Conservation (phyloP, 345 rosid species). For the Gossypium mustelinum region DNA sequence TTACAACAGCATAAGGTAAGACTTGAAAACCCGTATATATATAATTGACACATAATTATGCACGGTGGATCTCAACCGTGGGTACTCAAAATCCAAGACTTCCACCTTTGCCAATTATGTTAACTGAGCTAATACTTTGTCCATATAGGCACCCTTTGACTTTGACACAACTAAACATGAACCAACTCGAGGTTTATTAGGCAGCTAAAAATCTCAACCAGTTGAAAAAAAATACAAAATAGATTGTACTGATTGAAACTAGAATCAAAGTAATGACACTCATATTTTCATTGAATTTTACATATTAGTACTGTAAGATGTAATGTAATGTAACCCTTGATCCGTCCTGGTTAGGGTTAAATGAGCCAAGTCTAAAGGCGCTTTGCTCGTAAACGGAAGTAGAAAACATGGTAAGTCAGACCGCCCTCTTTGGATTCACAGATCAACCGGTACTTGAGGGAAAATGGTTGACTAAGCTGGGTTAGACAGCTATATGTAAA, state of each 20-base stretch:
- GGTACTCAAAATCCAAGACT: too few species aligned
- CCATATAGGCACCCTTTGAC: neutral
- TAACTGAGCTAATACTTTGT: too few species aligned
- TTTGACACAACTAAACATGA: neutral
- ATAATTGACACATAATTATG: too few species aligned
- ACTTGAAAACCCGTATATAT: too few species aligned
- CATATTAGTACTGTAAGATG: neutral
- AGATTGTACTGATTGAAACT: neutral
- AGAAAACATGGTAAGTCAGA: neutral
- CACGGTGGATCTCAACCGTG: too few species aligned
- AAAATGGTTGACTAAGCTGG: conserved; percentile 10
- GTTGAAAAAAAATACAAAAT: conserved; percentile 1
- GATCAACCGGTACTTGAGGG: conserved; percentile 7
- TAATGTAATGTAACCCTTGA: neutral
- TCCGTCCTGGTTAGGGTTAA: neutral
- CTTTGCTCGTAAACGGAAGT: neutral
- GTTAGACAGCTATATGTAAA: neutral
- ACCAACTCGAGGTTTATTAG: neutral
- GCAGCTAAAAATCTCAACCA: neutral
- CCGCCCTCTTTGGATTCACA: neutral
- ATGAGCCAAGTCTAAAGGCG: neutral
- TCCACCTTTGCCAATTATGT: too few species aligned
- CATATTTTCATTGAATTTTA: neutral
- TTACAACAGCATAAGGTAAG: too few species aligned
- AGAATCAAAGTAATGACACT: neutral